These are phyloP conservation scores for Candida golubevii DNA, from an alignment of 805 yeast genomes.

Conservation along the genomic window DNA sequence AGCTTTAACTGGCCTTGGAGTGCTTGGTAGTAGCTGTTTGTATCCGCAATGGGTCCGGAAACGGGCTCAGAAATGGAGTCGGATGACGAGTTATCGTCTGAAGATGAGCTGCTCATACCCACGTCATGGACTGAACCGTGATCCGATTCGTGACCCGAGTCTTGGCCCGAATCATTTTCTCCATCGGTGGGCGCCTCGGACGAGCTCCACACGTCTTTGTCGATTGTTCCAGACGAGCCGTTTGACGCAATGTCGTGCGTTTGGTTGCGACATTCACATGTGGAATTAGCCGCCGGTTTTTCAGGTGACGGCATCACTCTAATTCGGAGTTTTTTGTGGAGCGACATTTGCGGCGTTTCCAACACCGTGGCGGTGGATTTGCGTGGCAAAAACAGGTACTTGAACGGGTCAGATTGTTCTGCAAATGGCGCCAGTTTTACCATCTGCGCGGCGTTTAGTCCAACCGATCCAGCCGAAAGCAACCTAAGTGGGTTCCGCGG, in stretches of 20 bases:
- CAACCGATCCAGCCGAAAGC: constrained; percentile 21
- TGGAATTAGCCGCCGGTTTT: not conserved
- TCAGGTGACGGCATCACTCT: constrained; percentile 21
- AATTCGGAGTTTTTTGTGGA: constrained; percentile 40
- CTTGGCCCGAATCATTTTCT: constrained; percentile 10
- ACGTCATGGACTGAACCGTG: not conserved
- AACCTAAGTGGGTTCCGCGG: constrained; percentile 23
- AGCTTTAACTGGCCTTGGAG: constrained; percentile 11
- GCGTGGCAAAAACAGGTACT: constrained; percentile 9
- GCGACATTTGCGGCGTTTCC: constrained; percentile 33
- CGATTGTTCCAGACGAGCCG: not conserved
- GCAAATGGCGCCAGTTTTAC: constrained; percentile 3
- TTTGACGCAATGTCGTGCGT: not conserved
- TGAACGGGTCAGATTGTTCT: constrained; percentile 5
- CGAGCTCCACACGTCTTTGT: constrained; percentile 19
- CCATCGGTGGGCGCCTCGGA: constrained; percentile 24
- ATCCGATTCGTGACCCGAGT: too few relatives aligned
- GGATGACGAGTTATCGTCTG: constrained; percentile 2
- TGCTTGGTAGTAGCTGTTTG: constrained; percentile 21
- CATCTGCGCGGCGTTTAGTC: not conserved
- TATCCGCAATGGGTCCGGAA: constrained; percentile 6
- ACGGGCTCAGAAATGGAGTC: constrained; percentile 3
- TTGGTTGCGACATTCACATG: not conserved
- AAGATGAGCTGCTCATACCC: constrained; percentile 1
- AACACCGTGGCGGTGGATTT: constrained; percentile 38